Conservation (phyloP, 495 filamentous ascomycete species). For the Penicillium lagena region DNA sequence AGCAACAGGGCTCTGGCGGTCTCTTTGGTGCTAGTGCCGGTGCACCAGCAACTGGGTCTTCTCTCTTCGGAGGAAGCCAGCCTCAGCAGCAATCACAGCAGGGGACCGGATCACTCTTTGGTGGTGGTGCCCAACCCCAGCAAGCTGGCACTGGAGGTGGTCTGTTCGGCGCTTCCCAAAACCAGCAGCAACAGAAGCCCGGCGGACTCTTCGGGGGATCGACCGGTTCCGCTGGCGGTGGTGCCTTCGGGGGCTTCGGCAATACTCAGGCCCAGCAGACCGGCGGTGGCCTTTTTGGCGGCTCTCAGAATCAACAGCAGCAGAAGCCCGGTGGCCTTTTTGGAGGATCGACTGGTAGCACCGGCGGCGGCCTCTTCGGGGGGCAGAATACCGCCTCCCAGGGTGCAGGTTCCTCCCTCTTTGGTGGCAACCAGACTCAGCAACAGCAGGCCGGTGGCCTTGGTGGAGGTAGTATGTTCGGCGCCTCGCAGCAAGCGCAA, state of each 20-base stretch:
- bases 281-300: conserved; percentile 31
- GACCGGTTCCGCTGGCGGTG: conserved; percentile 13
- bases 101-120: conserved; percentile 39
- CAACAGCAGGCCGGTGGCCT: conserved; percentile 46
- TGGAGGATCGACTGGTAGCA: conserved; percentile 27
- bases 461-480: conserved; percentile 58
- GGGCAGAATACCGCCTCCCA: conserved; percentile 24
- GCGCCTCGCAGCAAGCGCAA: conserved; percentile 43
- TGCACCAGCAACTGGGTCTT: conserved; percentile 22
- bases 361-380: conserved; percentile 44
- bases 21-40: conserved; percentile 31
- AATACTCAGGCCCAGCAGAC: conserved; percentile 13
- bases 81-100: conserved; percentile 35
- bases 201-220: conserved; percentile 20
- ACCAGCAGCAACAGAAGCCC: conserved; percentile 41
- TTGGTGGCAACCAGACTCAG: conserved; percentile 55
- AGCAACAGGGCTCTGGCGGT: conserved; percentile 26
- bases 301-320: conserved; percentile 36
- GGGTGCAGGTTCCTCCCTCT: conserved; percentile 49
- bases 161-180: conserved; percentile 26
- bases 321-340: conserved; percentile 54
- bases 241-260: conserved; percentile 20
- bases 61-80: conserved; percentile 37
- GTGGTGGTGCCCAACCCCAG: conserved; percentile 26
- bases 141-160: conserved; percentile 17